Conservation (phyloP, 805 yeast species). For the Candida nanaspora region DNA sequence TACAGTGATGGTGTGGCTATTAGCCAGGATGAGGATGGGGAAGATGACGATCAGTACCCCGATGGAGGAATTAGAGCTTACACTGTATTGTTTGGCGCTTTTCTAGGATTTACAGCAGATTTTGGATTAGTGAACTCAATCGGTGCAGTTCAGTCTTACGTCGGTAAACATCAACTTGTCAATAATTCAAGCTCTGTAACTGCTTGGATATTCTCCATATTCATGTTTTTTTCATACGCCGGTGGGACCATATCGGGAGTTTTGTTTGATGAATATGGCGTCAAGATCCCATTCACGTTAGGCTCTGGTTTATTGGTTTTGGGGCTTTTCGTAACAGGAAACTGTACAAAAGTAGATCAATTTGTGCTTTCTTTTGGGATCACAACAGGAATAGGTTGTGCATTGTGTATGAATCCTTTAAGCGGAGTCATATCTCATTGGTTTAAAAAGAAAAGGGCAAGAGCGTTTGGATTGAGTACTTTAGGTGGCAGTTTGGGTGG, state of each 20-base stretch:
- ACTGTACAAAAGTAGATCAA: slow-evolving; percentile 28
- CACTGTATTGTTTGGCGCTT: slow-evolving; percentile 49
- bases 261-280: slow-evolving; percentile 48
- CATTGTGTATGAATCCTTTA: slow-evolving; percentile 37
- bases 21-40: background rate
- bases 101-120: slow-evolving; percentile 45
- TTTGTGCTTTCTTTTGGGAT: slow-evolving; percentile 35
- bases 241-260: slow-evolving; percentile 50
- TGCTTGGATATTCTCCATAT: slow-evolving; percentile 62
- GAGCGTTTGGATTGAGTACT: slow-evolving; percentile 22
- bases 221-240: slow-evolving; percentile 39
- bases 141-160: slow-evolving; percentile 58
- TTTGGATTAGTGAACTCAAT: slow-evolving; percentile 52
- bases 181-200: slow-evolving; percentile 37
- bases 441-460: slow-evolving; percentile 35
- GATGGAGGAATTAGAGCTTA: slow-evolving; percentile 59
- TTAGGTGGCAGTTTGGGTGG: slow-evolving; percentile 68
- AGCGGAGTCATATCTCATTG: slow-evolving; percentile 39
- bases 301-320: slow-evolving; percentile 36
- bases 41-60: slow-evolving; percentile 29
- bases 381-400: slow-evolving; percentile 34
- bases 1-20: no score
- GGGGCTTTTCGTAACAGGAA: slow-evolving; percentile 49
- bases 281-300: slow-evolving; percentile 31
- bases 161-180: slow-evolving; percentile 46